Evolutionary conservation across 805 yeast genomes (phyloP).

Genomic region (Kluyveromyces wickerhamii): DNA sequence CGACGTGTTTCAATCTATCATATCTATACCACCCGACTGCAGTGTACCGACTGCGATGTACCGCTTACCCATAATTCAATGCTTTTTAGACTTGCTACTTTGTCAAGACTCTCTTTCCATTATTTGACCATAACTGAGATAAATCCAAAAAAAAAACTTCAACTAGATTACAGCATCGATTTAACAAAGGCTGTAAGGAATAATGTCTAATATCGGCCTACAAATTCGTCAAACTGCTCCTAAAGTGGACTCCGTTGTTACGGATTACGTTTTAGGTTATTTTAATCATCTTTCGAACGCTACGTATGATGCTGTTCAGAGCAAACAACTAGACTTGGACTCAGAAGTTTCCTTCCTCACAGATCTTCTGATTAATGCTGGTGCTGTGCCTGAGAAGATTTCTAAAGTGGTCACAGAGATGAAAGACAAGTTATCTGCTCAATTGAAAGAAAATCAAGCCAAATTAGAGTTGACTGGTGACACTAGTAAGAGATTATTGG

Average conservation of each 20-base stretch:
- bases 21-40: too few relatives aligned
- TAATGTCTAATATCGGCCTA: constrained; percentile 35
- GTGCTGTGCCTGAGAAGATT: constrained; percentile 60
- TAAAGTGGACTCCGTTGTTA: constrained; percentile 74
- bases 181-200: too few relatives aligned
- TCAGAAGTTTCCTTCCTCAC: constrained; percentile 63
- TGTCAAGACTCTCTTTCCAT: too few relatives aligned
- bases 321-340: constrained; percentile 60
- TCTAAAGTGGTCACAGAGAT: constrained; percentile 39
- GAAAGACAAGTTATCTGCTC: constrained; percentile 40
- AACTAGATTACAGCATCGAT: too few relatives aligned
- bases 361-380: constrained; percentile 67
- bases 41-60: too few relatives aligned
- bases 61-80: too few relatives aligned
- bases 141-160: too few relatives aligned
- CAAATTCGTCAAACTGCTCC: constrained; percentile 85
- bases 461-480: constrained; percentile 76
- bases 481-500: constrained; percentile 77
- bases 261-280: constrained; percentile 86
- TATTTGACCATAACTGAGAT: too few relatives aligned
- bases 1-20: too few relatives aligned
- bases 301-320: constrained; percentile 75
- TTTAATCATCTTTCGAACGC: constrained; percentile 71
- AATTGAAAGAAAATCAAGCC: constrained; percentile 59
- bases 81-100: too few relatives aligned